Percentiles rank a stretch among this genome's conserved stretches.
These are phyloP conservation scores for Saturnispora diversa DNA, from an alignment of 805 yeast species.

Conservation along the genomic window DNA sequence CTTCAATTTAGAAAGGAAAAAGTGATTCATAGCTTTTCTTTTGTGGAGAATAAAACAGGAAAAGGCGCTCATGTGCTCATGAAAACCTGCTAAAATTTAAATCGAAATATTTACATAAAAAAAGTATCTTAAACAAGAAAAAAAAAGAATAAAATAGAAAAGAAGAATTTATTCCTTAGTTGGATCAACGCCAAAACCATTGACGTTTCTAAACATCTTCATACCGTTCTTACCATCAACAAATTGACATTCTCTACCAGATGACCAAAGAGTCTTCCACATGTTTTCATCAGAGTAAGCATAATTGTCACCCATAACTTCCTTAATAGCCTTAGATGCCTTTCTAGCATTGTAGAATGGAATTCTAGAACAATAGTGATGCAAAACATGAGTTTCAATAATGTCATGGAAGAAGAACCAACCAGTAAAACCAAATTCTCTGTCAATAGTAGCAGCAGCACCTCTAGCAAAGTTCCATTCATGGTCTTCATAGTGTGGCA, in stretches of 20 bases:
- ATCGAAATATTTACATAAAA: neutral
- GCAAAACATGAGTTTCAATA: conserved; percentile 84
- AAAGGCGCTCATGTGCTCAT: neutral
- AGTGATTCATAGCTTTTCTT: too few relatives aligned
- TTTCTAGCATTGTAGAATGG: conserved; percentile 85
- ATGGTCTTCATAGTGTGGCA: conserved; percentile 70
- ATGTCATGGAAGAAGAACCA: conserved; percentile 76
- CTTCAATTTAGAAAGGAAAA: too few relatives aligned
- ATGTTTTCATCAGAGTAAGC: conserved; percentile 59
- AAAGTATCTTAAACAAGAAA: neutral
- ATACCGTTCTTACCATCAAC: conserved; percentile 68
- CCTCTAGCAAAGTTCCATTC: conserved; percentile 87
- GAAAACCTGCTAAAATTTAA: too few relatives aligned
- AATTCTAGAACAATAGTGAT: conserved; percentile 75
- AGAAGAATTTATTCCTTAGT: neutral
- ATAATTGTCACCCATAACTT: conserved; percentile 82
- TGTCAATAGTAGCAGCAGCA: conserved; percentile 82
- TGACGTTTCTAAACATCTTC: conserved; percentile 66
- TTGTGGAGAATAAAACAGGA: too few relatives aligned
- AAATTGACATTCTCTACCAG: conserved; percentile 59
- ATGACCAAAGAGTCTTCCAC: conserved; percentile 59
- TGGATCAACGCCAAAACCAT: conserved; percentile 41
- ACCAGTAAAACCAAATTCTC: conserved; percentile 77
- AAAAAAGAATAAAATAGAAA: neutral
- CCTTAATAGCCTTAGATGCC: conserved; percentile 69